These are phyloP conservation scores for Apium graveolens DNA, from an alignment of 129 eudicot genomes.

Conservation along the genomic window DNA sequence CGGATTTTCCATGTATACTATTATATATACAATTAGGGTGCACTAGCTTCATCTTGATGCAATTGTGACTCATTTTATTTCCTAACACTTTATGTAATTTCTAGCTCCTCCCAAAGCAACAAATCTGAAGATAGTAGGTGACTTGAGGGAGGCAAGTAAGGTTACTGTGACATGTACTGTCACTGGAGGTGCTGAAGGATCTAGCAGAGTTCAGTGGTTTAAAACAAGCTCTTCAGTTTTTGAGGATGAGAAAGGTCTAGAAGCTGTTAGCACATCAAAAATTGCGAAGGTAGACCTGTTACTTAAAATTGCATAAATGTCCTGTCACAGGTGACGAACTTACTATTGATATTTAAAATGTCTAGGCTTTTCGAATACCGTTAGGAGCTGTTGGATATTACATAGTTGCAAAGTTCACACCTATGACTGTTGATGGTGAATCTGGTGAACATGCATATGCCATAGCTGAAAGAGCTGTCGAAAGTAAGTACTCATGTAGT, in stretches of 20 bases:
- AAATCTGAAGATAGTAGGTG: constrained; percentile 72
- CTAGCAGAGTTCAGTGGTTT: constrained; percentile 98
- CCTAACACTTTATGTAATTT: constrained; percentile 22
- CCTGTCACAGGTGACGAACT: constrained; percentile 9
- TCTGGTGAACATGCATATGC: constrained; percentile 76
- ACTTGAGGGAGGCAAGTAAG: constrained; percentile 87
- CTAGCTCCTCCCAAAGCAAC: constrained; percentile 97
- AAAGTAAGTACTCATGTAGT: constrained; percentile 43
- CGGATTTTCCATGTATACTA: neutral
- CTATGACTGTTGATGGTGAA: constrained; percentile 93
- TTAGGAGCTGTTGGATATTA: constrained; percentile 89
- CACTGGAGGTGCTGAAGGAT: constrained; percentile 91
- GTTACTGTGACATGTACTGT: constrained; percentile 69
- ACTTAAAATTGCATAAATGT: neutral
- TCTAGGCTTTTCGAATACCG: constrained; percentile 88
- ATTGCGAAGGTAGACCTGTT: constrained; percentile 69
- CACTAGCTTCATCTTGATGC: neutral
- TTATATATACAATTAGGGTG: neutral
- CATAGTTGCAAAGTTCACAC: constrained; percentile 87
- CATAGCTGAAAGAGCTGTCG: constrained; percentile 61
- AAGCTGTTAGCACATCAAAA: constrained; percentile 76
- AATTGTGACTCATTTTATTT: neutral
- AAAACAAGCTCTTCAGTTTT: constrained; percentile 54
- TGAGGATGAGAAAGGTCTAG: constrained; percentile 67
- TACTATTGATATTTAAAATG: constrained; percentile 11